Evolutionary conservation across 2,329 filamentous ascomycete genomes (phyloP).

Genomic region (Alternaria sp.): DNA sequence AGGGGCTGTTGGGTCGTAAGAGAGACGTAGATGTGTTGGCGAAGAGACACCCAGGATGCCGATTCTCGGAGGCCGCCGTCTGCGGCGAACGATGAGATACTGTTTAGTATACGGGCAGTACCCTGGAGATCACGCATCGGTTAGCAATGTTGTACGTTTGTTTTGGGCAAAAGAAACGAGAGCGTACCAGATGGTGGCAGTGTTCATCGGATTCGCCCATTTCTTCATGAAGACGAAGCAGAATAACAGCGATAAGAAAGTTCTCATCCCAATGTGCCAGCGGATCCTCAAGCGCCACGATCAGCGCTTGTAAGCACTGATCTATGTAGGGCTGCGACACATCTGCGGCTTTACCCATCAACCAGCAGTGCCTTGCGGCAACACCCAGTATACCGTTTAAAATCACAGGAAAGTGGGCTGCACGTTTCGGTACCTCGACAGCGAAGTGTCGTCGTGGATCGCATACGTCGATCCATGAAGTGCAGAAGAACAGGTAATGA

Average conservation of each 20-base stretch:
- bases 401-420: conserved; percentile 58
- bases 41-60: conserved; percentile 53
- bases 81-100: conserved; percentile 49
- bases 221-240: conserved; percentile 61
- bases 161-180: not conserved
- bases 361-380: conserved; percentile 56
- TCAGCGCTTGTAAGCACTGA: conserved; percentile 58
- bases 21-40: conserved; percentile 54
- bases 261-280: conserved; percentile 57
- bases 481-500: conserved; percentile 43
- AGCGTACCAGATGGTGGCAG: conserved; percentile 48
- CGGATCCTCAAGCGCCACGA: conserved; percentile 56
- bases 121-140: conserved; percentile 16
- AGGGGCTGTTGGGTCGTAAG: conserved; percentile 43
- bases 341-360: conserved; percentile 51
- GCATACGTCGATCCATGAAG: conserved; percentile 41
- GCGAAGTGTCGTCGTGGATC: conserved; percentile 50
- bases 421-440: conserved; percentile 58
- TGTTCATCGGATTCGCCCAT: conserved; percentile 52
- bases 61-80: conserved; percentile 54
- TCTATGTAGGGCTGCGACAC: conserved; percentile 58
- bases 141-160: not conserved
- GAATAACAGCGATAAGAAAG: conserved; percentile 59
- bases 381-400: conserved; percentile 59
- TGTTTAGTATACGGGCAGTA: conserved; percentile 51